Base-by-base conservation (phyloP, 257 asterid genomes). In the Nicotiana tomentosiformis region DNA sequence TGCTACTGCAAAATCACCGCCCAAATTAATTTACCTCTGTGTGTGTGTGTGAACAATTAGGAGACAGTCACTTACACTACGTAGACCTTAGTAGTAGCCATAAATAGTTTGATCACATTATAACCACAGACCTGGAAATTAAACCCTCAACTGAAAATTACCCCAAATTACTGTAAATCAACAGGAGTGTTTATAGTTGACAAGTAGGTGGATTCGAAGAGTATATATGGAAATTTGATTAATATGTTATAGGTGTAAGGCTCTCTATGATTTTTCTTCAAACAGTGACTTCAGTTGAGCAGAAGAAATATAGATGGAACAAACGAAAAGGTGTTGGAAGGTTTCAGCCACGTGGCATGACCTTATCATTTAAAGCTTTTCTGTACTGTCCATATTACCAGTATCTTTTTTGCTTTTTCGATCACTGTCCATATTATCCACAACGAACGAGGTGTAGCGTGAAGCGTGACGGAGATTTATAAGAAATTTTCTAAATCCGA, bases 1-100 rank as follows among this genome's bases (percentile, higher is more conserved):
- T 39, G 61, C n/a, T 8, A 35, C 37, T 20, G 57, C 5, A 60
- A 32, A 14, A 43, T 49, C 57, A 9, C 14, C 65, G 61, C 20
- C 49, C 17, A 10, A 39, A 18, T 32, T 66, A 7, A 18, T 32
- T 4, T 3, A 69, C 5, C 17, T 18, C 10, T 46, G 12, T 1
- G 53, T 46, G 53, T 46, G 53, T 46, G 53, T 9, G 53, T 9
- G 53, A 8, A 10, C 12, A 20, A 11, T 70, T 4, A 11, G 32
- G 78, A 17, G 15, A 18, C 1, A 9, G 7, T 0, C 5, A 84
- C 97, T 90, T 89, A 93, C 97, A 94, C 90, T 86, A 94, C 88
- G 84, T 93, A 94, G 30, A 93, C 85, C 88, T 90, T 94, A 56
- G 95, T 86, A 53, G 82, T 69, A 72, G 88, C 39, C 97, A 94